Conservation (phyloP, 345 rosid genomes). For the Boechera retrofracta region DNA sequence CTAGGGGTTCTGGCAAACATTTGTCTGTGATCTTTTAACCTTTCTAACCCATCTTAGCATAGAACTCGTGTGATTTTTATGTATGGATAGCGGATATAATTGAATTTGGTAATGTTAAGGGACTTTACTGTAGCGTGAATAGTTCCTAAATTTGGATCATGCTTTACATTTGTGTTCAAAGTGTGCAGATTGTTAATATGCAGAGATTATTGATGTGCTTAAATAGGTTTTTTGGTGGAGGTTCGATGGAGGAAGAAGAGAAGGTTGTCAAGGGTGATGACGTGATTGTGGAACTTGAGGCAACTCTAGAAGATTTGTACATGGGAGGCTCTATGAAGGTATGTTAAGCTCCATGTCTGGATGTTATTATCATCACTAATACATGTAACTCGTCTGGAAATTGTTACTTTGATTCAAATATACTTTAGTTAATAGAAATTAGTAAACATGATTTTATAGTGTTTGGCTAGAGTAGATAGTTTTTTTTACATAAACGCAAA, state of each 20-base stretch:
- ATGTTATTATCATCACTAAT: neutral
- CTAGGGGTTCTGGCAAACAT: neutral
- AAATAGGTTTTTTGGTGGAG: constrained; percentile 85
- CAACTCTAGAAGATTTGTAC: constrained; percentile 91
- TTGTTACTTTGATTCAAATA: neutral
- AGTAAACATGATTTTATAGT: neutral
- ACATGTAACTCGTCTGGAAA: constrained; percentile 4
- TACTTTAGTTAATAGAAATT: neutral
- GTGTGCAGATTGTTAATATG: constrained; percentile 19
- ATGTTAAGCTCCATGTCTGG: constrained; percentile 8
- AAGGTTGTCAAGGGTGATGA: constrained; percentile 89
- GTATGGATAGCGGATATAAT: neutral
- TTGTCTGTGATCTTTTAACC: neutral
- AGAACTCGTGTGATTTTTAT: neutral
- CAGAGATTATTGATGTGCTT: constrained; percentile 6
- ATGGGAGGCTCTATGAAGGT: constrained; percentile 99
- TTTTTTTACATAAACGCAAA: constrained; percentile 1
- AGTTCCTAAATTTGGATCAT: constrained; percentile 12
- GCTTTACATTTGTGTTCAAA: neutral
- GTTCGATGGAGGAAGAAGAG: constrained; percentile 89
- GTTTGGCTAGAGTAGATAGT: constrained; percentile 4
- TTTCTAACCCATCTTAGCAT: neutral
- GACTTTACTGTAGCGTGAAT: neutral
- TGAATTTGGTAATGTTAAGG: neutral
- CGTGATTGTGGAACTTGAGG: constrained; percentile 92